Percentiles rank a stretch among this genome's conserved stretches.
Conservation (phyloP, 2,329 filamentous ascomycete genomes). For the Hypoxylon sp. region DNA sequence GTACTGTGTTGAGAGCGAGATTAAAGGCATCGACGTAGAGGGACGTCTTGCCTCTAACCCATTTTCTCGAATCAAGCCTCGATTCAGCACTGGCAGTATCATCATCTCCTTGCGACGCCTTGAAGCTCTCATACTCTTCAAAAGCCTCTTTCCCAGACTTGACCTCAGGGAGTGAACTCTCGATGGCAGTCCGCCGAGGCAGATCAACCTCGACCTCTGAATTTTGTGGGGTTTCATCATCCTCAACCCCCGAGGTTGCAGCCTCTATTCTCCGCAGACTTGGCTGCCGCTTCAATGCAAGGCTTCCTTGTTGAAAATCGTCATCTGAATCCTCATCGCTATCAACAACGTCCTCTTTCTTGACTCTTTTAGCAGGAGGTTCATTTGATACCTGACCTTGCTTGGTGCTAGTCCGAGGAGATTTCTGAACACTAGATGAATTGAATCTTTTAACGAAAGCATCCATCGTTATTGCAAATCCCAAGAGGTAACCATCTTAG, state of each 20-base stretch:
- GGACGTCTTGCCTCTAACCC: conserved; percentile 84
- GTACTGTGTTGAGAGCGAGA: conserved; percentile 87
- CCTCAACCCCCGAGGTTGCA: conserved; percentile 52
- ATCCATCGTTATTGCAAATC: conserved; percentile 52
- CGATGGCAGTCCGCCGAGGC: conserved; percentile 73
- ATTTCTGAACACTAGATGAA: conserved; percentile 29
- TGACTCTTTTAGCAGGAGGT: conserved; percentile 57
- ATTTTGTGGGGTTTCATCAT: conserved; percentile 48
- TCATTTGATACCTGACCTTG: conserved; percentile 35
- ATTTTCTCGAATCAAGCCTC: conserved; percentile 67
- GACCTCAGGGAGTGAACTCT: conserved; percentile 78
- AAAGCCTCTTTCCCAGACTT: conserved; percentile 79
- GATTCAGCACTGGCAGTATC: conserved; percentile 65
- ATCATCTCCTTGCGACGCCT: conserved; percentile 68
- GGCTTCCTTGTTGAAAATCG: conserved; percentile 35
- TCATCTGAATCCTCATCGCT: conserved; percentile 57
- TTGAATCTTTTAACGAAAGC: conserved; percentile 50
- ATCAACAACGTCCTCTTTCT: conserved; percentile 52
- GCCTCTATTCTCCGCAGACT: conserved; percentile 37
- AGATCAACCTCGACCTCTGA: conserved; percentile 51
- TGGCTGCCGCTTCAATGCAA: conserved; percentile 39
- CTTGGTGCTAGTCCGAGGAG: conserved; percentile 26
- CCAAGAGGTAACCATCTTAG: conserved; percentile 21
- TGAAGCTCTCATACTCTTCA: conserved; percentile 81
- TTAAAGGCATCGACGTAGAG: conserved; percentile 99